Evolutionary conservation across 257 asterid species (phyloP).

Genomic region (Parsonsia alboflavescens): DNA sequence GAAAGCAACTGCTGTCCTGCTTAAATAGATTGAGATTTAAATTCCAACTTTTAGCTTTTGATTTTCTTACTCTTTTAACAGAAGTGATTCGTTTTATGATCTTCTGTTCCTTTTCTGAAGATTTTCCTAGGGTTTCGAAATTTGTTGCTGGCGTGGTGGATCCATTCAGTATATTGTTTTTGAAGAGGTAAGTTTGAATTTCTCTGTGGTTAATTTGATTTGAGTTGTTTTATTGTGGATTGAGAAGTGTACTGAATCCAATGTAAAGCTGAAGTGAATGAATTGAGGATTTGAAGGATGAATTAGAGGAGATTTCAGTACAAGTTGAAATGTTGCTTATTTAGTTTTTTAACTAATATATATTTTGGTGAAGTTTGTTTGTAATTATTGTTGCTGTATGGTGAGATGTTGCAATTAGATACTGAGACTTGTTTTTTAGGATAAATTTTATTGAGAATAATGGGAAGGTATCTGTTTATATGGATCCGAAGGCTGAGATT

Average conservation of each 20-base stretch:
- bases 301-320: not conserved
- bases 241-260: not conserved
- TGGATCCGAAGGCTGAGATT: not conserved
- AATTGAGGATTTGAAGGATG: not conserved
- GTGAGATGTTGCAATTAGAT: not conserved
- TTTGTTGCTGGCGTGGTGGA: not conserved
- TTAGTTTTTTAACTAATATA: not conserved
- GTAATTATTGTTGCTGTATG: not conserved
- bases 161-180: not conserved
- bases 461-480: not conserved
- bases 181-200: constrained; percentile 19
- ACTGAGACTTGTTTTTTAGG: not conserved
- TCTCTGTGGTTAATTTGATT: too few species aligned
- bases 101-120: not conserved
- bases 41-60: not conserved
- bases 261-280: not conserved
- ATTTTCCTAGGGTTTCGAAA: constrained; percentile 4
- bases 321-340: not conserved
- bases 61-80: not conserved
- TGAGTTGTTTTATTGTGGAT: not conserved
- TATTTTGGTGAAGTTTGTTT: not conserved
- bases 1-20: not conserved
- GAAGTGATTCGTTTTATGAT: not conserved
- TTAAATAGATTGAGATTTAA: not conserved
- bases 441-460: not conserved